Percentiles rank a stretch among this genome's conserved stretches.
phyloP scores from a whole-genome alignment of 2,329 filamentous ascomycete species.

The Penicillium brevicompactum region DNA sequence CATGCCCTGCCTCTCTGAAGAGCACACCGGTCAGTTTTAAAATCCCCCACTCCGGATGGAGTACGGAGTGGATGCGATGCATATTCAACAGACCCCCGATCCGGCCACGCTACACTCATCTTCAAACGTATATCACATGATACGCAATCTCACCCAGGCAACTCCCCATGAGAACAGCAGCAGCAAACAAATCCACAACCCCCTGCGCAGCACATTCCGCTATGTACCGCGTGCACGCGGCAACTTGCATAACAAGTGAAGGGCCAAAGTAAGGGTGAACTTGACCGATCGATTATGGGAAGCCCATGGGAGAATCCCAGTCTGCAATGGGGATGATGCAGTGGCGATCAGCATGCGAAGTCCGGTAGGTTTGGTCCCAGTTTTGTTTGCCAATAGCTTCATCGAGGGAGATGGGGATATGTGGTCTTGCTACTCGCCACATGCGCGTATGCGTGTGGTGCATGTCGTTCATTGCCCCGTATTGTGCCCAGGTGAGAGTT shows the following conservation, averaged over 20 bases:
- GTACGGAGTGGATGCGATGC: background rate
- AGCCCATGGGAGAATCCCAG: too few relatives aligned
- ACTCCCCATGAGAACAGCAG: background rate
- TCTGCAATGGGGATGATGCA: too few relatives aligned
- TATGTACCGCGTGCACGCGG: background rate
- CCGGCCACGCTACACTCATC: background rate
- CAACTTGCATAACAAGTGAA: background rate
- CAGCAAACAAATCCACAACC: background rate
- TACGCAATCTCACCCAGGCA: background rate
- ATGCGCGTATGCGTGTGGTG: background rate
- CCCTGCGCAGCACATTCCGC: background rate
- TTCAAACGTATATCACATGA: background rate
- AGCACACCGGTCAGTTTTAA: background rate
- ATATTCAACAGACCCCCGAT: background rate
- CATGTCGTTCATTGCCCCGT: too few relatives aligned
- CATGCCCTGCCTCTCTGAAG: background rate
- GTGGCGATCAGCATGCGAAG: background rate
- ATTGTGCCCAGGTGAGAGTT: background rate
- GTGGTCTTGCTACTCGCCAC: background rate
- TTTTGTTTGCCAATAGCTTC: slow-evolving; percentile 4
- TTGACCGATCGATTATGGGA: background rate
- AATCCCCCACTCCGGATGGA: background rate
- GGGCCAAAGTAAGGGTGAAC: background rate
- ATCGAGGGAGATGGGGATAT: background rate
- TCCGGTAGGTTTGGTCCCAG: background rate